Percentiles rank a stretch among this genome's conserved stretches.
Conservation (phyloP, 768 basidiomycete species). For the Sutorius australiensis region DNA sequence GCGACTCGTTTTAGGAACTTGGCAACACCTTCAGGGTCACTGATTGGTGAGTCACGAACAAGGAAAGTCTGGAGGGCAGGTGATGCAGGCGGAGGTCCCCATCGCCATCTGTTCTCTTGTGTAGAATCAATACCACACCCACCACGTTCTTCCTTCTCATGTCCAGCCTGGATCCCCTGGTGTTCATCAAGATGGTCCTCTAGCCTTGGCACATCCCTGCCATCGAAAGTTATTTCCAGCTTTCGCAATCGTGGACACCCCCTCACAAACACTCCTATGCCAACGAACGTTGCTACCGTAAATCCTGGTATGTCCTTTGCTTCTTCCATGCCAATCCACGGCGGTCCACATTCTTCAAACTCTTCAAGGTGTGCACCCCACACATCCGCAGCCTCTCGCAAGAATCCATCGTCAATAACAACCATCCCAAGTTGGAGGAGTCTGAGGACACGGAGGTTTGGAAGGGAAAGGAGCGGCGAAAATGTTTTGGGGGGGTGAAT, state of each 20-base stretch:
- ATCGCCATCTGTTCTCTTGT: not conserved
- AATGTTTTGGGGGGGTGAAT: slow-evolving; percentile 24
- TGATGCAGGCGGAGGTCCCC: not conserved
- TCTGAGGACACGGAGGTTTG: slow-evolving; percentile 16
- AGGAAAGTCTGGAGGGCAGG: slow-evolving; percentile 24
- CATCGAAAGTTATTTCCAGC: slow-evolving; percentile 26
- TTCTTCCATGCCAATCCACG: slow-evolving; percentile 24
- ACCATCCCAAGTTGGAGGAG: slow-evolving; percentile 27
- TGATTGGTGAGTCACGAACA: slow-evolving; percentile 27
- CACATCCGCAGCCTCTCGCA: slow-evolving; percentile 24
- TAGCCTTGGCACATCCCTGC: not conserved
- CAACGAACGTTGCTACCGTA: slow-evolving; percentile 18
- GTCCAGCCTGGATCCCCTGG: not conserved
- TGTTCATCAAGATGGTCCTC: not conserved
- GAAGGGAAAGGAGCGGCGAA: slow-evolving; percentile 22
- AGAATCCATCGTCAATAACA: slow-evolving; percentile 26
- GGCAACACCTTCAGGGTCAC: slow-evolving; percentile 24
- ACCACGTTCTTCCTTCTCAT: not conserved
- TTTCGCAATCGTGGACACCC: slow-evolving; percentile 17
- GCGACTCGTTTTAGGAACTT: slow-evolving; percentile 22
- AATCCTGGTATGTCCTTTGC: slow-evolving; percentile 7
- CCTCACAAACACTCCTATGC: slow-evolving; percentile 20
- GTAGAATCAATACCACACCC: not conserved
- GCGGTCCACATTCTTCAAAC: slow-evolving; percentile 26
- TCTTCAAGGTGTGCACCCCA: slow-evolving; percentile 26